Evolutionary conservation across 805 yeast genomes (phyloP).

Genomic region (Teunomyces pallodes): DNA sequence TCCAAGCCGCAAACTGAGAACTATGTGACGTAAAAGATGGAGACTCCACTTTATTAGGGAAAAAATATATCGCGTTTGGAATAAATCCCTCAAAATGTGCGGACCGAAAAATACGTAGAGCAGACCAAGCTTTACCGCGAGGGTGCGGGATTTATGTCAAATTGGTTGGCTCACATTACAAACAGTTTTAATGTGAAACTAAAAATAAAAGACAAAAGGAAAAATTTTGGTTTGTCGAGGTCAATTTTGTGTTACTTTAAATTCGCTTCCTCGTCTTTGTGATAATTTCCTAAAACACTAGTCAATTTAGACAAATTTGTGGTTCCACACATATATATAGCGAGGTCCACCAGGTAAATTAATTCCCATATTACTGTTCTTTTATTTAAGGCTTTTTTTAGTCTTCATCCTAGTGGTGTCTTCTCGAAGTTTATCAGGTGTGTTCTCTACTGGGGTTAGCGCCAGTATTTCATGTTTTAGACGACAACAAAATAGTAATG

Average conservation of each 20-base stretch:
- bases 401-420: slow-evolving; percentile 3
- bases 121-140: background rate
- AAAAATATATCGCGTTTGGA: slow-evolving; percentile 1
- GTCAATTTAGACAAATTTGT: background rate
- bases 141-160: slow-evolving; percentile 1
- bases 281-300: slow-evolving; percentile 2
- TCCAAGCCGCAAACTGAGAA: background rate
- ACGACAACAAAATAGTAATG: background rate
- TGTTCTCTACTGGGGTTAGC: slow-evolving; percentile 2
- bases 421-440: background rate
- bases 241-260: background rate
- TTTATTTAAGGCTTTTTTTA: background rate
- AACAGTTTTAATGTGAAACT: background rate
- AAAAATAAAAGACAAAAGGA: slow-evolving; percentile 1
- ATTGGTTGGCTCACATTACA: slow-evolving; percentile 1
- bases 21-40: background rate
- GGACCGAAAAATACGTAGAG: background rate
- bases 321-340: background rate
- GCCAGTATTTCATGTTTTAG: slow-evolving; percentile 1
- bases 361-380: background rate
- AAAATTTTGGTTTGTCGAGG: slow-evolving; percentile 2
- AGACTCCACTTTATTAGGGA: slow-evolving; percentile 1
- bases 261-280: background rate
- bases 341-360: background rate
- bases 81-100: slow-evolving; percentile 1